Evolutionary conservation across 768 basidiomycete genomes (phyloP).

Genomic region (Rossbeevera mucosa): DNA sequence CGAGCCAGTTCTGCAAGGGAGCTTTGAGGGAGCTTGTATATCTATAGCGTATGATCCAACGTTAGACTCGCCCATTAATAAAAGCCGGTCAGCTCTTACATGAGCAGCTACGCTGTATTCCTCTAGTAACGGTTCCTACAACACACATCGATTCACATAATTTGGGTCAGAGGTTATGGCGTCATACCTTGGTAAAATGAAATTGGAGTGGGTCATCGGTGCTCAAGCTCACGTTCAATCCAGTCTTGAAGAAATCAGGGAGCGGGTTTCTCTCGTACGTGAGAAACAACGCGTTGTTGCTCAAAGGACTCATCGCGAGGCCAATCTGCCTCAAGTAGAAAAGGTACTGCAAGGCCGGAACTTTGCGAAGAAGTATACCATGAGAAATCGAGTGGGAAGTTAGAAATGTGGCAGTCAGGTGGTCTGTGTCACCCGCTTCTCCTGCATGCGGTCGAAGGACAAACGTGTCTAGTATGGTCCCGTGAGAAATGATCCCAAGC

Average conservation of each 20-base stretch:
- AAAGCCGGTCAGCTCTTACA: conserved; percentile 40
- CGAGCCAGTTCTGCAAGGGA: conserved; percentile 96
- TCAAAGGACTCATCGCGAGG: conserved; percentile 96
- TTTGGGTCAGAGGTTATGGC: neutral
- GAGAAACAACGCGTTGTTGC: conserved; percentile 96
- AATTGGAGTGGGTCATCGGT: conserved; percentile 96
- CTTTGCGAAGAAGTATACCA: conserved; percentile 96
- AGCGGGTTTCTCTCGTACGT: conserved; percentile 96
- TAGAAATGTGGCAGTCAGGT: conserved; percentile 92
- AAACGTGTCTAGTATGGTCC: conserved; percentile 83
- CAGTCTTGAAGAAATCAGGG: conserved; percentile 94
- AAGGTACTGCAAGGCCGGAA: conserved; percentile 93
- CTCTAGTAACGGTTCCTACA: conserved; percentile 86
- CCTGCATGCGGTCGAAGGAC: conserved; percentile 96
- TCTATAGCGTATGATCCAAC: conserved; percentile 41
- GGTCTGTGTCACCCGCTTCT: conserved; percentile 97
- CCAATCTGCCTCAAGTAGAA: conserved; percentile 99
- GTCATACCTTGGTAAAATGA: conserved; percentile 88
- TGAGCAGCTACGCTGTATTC: conserved; percentile 99
- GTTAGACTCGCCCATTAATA: neutral
- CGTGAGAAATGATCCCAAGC: neutral
- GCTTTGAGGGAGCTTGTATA: conserved; percentile 93
- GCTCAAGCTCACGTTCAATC: conserved; percentile 92
- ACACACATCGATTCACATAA: neutral
- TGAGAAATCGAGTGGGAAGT: conserved; percentile 98